Base-by-base conservation (phyloP, 331 rosid species). In the Malus hybrid region DNA sequence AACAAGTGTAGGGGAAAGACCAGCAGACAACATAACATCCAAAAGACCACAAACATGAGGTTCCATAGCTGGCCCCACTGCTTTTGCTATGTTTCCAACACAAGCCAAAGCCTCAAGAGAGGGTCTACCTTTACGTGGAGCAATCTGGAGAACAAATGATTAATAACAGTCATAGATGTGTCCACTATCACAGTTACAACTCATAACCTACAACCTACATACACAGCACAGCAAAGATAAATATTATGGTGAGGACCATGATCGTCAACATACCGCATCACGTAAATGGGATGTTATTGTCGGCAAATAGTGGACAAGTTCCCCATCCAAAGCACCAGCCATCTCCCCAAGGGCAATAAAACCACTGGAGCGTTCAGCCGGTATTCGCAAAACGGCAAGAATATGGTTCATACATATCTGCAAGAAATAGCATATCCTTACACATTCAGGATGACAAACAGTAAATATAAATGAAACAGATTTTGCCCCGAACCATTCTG, bases 371-470 rank as follows among this genome's bases (percentile, higher is more conserved):
- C 99, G 97, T 73, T 94, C 99, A 69, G 92, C 96, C 54, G 99
- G 97, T 71, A 86, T 81, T 86, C 89, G 88, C 79, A 94, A 80
- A 81, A 94, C 99, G 4, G 97, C 88, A 76, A 94, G 92, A 78
- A 94, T 94, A 81, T 94, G 99, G 84, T 92, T 80, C 99, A 94
- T 94, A 89, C 99, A 94, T 86, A 90, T 94, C 99, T 94, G 93
- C 93, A 85, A 73, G 67, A 85, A 84, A 78, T 63, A 70, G 72
- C 75, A 82, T 22, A 56, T 68, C 61, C 65, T 71, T 22, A 59
- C 7, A 61, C 52, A 65, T 27, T 44, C 7, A 18, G 54, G 32
- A 32, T 27, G 19, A 65, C 32, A 31, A 61, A 46, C 70, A 52
- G 36, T 12, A 56, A 76, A 76, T 22, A 32, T 36, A 27, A 20